Percentiles rank a stretch among this genome's conserved stretches.
phyloP scores from a whole-genome alignment of 1,139 yeast genomes.

The Geotrichum cucujoidarum region DNA sequence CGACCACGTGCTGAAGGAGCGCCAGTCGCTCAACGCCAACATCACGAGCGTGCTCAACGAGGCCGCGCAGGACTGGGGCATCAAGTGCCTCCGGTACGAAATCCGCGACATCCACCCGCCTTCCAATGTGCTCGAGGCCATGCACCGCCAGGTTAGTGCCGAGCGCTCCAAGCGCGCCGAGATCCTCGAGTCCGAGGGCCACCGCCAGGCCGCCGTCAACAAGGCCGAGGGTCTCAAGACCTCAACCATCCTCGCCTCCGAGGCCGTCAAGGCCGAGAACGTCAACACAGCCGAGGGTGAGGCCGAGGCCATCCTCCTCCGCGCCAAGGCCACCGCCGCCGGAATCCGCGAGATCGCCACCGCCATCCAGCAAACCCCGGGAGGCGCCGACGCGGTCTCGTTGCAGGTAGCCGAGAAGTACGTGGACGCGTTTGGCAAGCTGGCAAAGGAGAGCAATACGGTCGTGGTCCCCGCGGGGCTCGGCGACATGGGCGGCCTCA shows the following conservation, averaged over 20 bases:
- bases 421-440: slow-evolving; percentile 72
- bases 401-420: slow-evolving; percentile 81
- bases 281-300: slow-evolving; percentile 65
- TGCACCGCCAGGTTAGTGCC: slow-evolving; percentile 86
- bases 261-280: slow-evolving; percentile 65
- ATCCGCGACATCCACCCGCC: slow-evolving; percentile 89
- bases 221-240: slow-evolving; percentile 80
- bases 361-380: slow-evolving; percentile 64
- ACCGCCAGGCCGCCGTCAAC: slow-evolving; percentile 70
- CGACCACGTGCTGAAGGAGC: slow-evolving; percentile 71
- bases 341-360: slow-evolving; percentile 61
- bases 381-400: slow-evolving; percentile 70
- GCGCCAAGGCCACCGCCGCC: slow-evolving; percentile 69
- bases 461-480: slow-evolving; percentile 71
- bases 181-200: slow-evolving; percentile 81
- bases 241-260: slow-evolving; percentile 82
- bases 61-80: slow-evolving; percentile 85
- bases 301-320: slow-evolving; percentile 61
- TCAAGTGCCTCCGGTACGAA: slow-evolving; percentile 77
- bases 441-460: slow-evolving; percentile 79
- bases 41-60: slow-evolving; percentile 75
- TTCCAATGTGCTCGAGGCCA: slow-evolving; percentile 73
- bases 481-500: slow-evolving; percentile 68
- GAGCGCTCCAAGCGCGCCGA: slow-evolving; percentile 85
- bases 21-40: slow-evolving; percentile 65